Conservation (phyloP, 345 rosid genomes). For the Reutealis trisperma region DNA sequence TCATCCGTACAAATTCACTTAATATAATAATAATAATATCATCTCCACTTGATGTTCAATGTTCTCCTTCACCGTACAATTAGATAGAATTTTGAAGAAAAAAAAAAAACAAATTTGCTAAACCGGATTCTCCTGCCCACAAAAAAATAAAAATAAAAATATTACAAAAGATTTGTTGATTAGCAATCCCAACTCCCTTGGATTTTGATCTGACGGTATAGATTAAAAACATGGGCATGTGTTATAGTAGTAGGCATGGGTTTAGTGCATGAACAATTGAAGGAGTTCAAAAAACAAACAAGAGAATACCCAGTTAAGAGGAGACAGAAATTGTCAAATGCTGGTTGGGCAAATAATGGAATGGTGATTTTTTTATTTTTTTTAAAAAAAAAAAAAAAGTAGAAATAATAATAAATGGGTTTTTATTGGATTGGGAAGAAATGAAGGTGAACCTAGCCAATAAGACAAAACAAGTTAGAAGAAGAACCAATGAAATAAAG, state of each 20-base stretch:
- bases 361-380: not conserved
- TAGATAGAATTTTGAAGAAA: no score
- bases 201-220: conserved; percentile 14
- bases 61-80: no score
- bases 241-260: not conserved
- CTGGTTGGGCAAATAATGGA: conserved; percentile 28
- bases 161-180: not conserved
- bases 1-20: conserved; percentile 33
- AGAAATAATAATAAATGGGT: not conserved
- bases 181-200: not conserved
- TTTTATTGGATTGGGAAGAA: not conserved
- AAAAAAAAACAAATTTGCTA: not conserved
- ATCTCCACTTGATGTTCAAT: not conserved
- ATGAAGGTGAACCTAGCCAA: conserved; percentile 39
- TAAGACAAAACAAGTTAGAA: conserved; percentile 34
- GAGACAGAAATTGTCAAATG: conserved; percentile 28
- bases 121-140: conserved; percentile 9
- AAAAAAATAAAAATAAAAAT: not conserved
- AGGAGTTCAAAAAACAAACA: not conserved
- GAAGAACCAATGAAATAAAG: conserved; percentile 29
- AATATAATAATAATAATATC: not conserved
- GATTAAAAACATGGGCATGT: not conserved
- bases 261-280: conserved; percentile 23
- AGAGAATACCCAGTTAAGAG: conserved; percentile 18
- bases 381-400: not conserved